Evolutionary conservation across 225 moss, liverwort and hornwort genomes (phyloP).

Genomic region (Straminergon stramineum): DNA sequence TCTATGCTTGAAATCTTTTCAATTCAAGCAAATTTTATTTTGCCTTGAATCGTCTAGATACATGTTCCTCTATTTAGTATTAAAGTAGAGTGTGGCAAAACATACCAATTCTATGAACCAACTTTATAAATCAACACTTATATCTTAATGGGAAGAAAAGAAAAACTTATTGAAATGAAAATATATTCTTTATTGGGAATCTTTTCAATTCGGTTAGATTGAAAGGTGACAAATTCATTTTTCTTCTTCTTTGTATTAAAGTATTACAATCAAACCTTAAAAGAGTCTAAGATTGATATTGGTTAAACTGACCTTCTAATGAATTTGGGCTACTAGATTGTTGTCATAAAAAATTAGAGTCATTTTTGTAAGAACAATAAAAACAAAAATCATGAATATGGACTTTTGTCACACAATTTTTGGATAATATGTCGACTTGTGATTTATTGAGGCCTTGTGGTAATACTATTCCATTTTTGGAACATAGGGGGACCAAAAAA

Average conservation of each 20-base stretch:
- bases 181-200: too few relatives aligned
- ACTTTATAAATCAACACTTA: neutral
- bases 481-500: neutral
- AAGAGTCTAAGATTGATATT: neutral
- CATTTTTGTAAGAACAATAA: neutral
- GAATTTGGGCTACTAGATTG: neutral
- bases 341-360: neutral
- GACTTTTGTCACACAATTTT: neutral
- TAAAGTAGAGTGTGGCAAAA: neutral
- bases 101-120: neutral
- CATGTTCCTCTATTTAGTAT: neutral
- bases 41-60: rapidly evolving
- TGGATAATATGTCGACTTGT: neutral
- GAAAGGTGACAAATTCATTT: rapidly evolving
- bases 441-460: neutral
- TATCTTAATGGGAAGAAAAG: neutral
- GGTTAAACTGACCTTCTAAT: neutral
- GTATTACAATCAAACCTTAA: neutral
- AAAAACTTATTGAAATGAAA: neutral
- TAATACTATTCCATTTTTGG: too few relatives aligned
- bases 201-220: neutral
- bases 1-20: neutral
- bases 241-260: neutral
- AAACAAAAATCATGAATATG: neutral
- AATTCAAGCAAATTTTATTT: neutral